phyloP scores from a whole-genome alignment of 2,329 filamentous ascomycete genomes.

The Lasiodiplodia sp. region DNA sequence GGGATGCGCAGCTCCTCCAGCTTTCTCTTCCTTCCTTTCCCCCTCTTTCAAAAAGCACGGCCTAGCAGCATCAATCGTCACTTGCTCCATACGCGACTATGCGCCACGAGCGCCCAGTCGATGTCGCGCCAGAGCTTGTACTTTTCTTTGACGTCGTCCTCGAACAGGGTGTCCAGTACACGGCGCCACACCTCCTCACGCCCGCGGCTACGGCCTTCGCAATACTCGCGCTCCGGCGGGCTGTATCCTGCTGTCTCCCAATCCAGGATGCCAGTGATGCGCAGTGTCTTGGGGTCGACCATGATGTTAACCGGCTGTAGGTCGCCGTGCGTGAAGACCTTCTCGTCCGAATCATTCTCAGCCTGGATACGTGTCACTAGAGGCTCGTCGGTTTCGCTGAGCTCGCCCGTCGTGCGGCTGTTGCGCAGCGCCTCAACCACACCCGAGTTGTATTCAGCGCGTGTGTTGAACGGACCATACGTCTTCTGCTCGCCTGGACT shows the following conservation, averaged over 20 bases:
- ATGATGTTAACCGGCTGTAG: slow-evolving; percentile 33
- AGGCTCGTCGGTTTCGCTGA: slow-evolving; percentile 30
- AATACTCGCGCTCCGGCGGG: slow-evolving; percentile 35
- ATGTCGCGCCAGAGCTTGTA: slow-evolving; percentile 29
- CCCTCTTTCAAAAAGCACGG: slow-evolving; percentile 2
- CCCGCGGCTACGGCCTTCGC: slow-evolving; percentile 33
- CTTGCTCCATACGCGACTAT: slow-evolving; percentile 27
- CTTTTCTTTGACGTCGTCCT: slow-evolving; percentile 13
- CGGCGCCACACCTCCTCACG: slow-evolving; percentile 21
- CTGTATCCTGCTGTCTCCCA: slow-evolving; percentile 36
- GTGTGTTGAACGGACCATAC: slow-evolving; percentile 33
- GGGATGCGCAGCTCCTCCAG: background rate
- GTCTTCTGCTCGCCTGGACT: slow-evolving; percentile 27
- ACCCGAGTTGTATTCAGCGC: slow-evolving; percentile 31
- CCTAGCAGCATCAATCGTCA: slow-evolving; percentile 17
- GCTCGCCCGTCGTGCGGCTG: slow-evolving; percentile 21
- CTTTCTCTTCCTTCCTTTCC: background rate
- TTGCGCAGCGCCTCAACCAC: slow-evolving; percentile 31
- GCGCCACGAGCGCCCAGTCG: slow-evolving; percentile 28
- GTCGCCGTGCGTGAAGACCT: slow-evolving; percentile 34
- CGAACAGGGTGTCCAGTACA: slow-evolving; percentile 19
- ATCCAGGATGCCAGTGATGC: slow-evolving; percentile 34
- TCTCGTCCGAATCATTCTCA: slow-evolving; percentile 22
- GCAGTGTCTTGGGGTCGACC: slow-evolving; percentile 27
- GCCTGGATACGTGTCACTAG: slow-evolving; percentile 28